phyloP scores from a whole-genome alignment of 805 yeast species.

The Cyberlindnera sargentensis region DNA sequence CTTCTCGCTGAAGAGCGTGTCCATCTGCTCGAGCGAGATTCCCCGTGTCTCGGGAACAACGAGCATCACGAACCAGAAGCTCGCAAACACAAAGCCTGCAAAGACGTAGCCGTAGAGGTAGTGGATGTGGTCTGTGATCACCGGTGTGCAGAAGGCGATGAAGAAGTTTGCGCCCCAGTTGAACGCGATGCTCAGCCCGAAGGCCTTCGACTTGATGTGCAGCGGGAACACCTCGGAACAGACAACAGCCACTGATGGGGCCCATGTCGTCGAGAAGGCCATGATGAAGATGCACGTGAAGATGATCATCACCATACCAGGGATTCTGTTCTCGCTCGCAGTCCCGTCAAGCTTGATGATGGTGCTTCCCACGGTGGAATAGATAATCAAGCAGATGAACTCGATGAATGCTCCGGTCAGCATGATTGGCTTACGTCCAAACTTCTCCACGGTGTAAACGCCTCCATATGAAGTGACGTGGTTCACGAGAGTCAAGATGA shows the following conservation, averaged over 20 bases:
- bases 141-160: conserved; percentile 58
- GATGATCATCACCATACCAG: conserved; percentile 48
- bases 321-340: conserved; percentile 24
- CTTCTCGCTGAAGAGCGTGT: conserved; percentile 40
- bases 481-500: conserved; percentile 47
- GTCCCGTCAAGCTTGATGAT: conserved; percentile 27
- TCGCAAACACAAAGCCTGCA: conserved; percentile 39
- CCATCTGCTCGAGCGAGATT: conserved; percentile 72
- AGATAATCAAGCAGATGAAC: conserved; percentile 47
- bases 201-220: conserved; percentile 52
- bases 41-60: conserved; percentile 78
- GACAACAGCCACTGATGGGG: conserved; percentile 42
- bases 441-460: conserved; percentile 40
- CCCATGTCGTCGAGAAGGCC: conserved; percentile 52
- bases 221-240: conserved; percentile 44
- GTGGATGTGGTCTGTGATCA: conserved; percentile 47
- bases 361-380: conserved; percentile 37
- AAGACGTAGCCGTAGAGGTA: conserved; percentile 55
- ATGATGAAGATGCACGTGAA: conserved; percentile 46
- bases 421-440: conserved; percentile 38
- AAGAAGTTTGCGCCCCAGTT: conserved; percentile 46
- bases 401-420: conserved; percentile 39
- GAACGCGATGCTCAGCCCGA: conserved; percentile 50
- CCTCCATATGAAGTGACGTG: conserved; percentile 44
- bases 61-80: conserved; percentile 41